phyloP scores from a whole-genome alignment of 208 protist species.

The Trypanosoma cruzi region DNA sequence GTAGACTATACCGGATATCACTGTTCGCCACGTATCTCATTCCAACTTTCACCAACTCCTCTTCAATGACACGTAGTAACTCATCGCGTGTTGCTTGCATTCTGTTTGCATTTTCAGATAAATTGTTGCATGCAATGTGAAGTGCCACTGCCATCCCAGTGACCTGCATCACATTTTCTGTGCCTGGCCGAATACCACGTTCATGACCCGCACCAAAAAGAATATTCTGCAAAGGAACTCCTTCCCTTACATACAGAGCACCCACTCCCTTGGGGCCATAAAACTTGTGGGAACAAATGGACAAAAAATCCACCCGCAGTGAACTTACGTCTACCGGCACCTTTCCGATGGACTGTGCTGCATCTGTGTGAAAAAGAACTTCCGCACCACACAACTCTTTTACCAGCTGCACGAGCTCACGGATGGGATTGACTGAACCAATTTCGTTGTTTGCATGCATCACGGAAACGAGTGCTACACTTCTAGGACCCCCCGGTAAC shows the following conservation, averaged over 20 bases:
- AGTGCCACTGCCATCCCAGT: conserved; percentile 82
- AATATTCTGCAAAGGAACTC: conserved; percentile 59
- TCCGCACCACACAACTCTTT: conserved; percentile 64
- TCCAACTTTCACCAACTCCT: conserved; percentile 49
- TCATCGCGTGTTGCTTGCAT: conserved; percentile 73
- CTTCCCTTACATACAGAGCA: conserved; percentile 71
- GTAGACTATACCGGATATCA: conserved; percentile 44
- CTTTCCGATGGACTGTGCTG: conserved; percentile 97
- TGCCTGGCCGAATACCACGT: conserved; percentile 75
- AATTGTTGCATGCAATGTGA: conserved; percentile 36
- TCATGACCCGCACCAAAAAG: conserved; percentile 87
- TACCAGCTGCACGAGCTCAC: conserved; percentile 63
- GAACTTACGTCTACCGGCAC: conserved; percentile 94
- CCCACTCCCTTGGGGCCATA: conserved; percentile 96
- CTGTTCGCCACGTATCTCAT: conserved; percentile 83
- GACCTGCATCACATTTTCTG: conserved; percentile 83
- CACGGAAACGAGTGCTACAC: conserved; percentile 84
- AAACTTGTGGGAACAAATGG: conserved; percentile 98
- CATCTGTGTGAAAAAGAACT: conserved; percentile 94
- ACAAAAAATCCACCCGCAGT: conserved; percentile 95
- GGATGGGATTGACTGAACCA: conserved; percentile 92
- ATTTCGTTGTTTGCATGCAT: conserved; percentile 98
- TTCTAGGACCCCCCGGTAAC: conserved; percentile 45
- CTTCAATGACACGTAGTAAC: conserved; percentile 48
- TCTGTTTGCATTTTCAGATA: conserved; percentile 34